Conservation (phyloP, 2,329 filamentous ascomycete genomes). For the Keithomyces neogunnii region DNA sequence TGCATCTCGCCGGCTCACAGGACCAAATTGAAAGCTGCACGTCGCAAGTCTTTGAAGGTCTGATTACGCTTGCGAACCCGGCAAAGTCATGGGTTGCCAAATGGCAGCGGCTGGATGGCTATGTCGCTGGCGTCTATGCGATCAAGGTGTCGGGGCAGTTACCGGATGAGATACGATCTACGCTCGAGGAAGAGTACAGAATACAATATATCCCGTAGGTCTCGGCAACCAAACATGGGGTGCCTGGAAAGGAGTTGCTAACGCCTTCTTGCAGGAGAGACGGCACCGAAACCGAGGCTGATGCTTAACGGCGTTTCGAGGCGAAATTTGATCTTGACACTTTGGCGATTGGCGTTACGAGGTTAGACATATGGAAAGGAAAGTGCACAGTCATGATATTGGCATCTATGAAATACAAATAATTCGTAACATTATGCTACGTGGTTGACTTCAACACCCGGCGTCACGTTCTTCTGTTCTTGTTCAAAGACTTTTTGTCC, state of each 20-base stretch:
- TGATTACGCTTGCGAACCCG: conserved; percentile 81
- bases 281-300: conserved; percentile 45
- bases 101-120: conserved; percentile 86
- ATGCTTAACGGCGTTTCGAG: conserved; percentile 16
- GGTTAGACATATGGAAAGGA: neutral
- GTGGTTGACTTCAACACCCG: conserved; percentile 18
- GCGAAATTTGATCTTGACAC: neutral
- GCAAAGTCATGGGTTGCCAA: conserved; percentile 86
- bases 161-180: conserved; percentile 54
- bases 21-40: conserved; percentile 90
- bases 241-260: conserved; percentile 25
- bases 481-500: conserved; percentile 67
- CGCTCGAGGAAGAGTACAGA: conserved; percentile 54
- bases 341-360: conserved; percentile 2
- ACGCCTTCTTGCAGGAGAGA: conserved; percentile 36
- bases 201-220: conserved; percentile 59
- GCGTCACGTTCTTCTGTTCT: conserved; percentile 61
- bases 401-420: neutral
- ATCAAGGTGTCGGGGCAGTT: conserved; percentile 84
- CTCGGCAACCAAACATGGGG: conserved; percentile 27
- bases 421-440: too few species aligned
- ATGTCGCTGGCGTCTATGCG: conserved; percentile 84
- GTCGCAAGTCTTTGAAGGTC: conserved; percentile 88
- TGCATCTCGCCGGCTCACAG: conserved; percentile 68
- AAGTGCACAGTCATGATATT: conserved; percentile 1